Conservation (phyloP, 371 early-diverging fungal genomes). For the Mucor indicus region DNA sequence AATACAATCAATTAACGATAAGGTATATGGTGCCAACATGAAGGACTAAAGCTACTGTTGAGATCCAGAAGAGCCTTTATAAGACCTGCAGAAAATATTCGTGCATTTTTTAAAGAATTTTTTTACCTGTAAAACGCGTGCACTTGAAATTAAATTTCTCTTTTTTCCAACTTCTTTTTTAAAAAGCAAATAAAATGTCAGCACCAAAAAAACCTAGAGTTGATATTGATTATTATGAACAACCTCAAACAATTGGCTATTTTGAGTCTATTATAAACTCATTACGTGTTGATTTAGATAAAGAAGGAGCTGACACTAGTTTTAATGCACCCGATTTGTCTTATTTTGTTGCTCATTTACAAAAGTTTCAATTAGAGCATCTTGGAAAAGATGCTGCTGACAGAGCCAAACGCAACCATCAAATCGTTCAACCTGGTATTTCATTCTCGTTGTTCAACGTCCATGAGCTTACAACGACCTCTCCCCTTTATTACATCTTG, state of each 20-base stretch:
- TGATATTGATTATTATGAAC: slow-evolving; percentile 47
- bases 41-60: no score
- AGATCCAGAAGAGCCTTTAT: no score
- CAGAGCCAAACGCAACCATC: slow-evolving; percentile 10
- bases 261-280: slow-evolving; percentile 48
- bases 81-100: no score
- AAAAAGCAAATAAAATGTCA: slow-evolving; percentile 5
- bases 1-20: no score
- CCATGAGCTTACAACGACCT: slow-evolving; percentile 15
- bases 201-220: slow-evolving; percentile 28
- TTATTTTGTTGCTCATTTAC: slow-evolving; percentile 51
- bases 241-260: slow-evolving; percentile 46
- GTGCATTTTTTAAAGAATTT: no score
- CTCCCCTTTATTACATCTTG: slow-evolving; percentile 49
- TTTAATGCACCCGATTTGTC: slow-evolving; percentile 56
- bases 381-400: slow-evolving; percentile 36
- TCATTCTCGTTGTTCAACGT: slow-evolving; percentile 53
- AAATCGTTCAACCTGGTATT: slow-evolving; percentile 36
- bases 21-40: no score
- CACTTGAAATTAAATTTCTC: no score
- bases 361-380: slow-evolving; percentile 60
- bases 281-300: slow-evolving; percentile 45
- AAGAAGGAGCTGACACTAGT: slow-evolving; percentile 35
- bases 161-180: no score
- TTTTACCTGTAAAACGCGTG: no score